Base-by-base conservation (phyloP, 2,329 filamentous ascomycete genomes). In the Exophiala mesophila region DNA sequence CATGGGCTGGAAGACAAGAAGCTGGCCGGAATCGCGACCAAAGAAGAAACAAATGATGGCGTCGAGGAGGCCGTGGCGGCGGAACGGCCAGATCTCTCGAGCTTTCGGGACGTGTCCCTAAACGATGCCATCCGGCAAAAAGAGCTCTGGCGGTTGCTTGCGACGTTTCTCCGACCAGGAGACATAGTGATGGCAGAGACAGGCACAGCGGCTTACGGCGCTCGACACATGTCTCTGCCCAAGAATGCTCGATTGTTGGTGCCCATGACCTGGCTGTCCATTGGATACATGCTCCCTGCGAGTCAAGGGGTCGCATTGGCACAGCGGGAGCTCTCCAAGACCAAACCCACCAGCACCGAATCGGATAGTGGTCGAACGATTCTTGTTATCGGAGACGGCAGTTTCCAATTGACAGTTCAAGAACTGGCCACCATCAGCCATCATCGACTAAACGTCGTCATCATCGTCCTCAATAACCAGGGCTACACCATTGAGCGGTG, bases 401-500 rank as follows among this genome's bases (percentile, higher is more conserved):
- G 77, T 47, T 72, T 83, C 47, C 74, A 82, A 47, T 73, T 83
- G 63, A 83, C 80, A 0, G 77, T 72, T 0, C 80, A 84, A 55
- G 80, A 83, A 51, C 63, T 85, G 2, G 73, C 74, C 6, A 80
- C 77, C 1, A 82, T 83, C 54, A 75, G 83, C 51, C 64, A 65
- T 12, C 63, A 72, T 36, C 63, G 68, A 2, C 63, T 77, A 18
- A 63, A 72, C 28, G 66, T 73, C 2, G 60, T 69, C 3, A 80
- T 94, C 48, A 90, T 94, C 62, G 73, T 90, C 50, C 83, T 94
- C 54, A 87, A 84, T 72, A 94, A 94, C 61, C 79, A 90, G 33
- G 88, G 88, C 10, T 94, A 85, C 67, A 92, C 88, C 9, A 92
- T 94, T 60, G 88, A 94, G 67, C 80, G 88, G 23, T 85, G 79